Base-by-base conservation (phyloP, 805 yeast species). In the Saccharomyces kudriavzevii region DNA sequence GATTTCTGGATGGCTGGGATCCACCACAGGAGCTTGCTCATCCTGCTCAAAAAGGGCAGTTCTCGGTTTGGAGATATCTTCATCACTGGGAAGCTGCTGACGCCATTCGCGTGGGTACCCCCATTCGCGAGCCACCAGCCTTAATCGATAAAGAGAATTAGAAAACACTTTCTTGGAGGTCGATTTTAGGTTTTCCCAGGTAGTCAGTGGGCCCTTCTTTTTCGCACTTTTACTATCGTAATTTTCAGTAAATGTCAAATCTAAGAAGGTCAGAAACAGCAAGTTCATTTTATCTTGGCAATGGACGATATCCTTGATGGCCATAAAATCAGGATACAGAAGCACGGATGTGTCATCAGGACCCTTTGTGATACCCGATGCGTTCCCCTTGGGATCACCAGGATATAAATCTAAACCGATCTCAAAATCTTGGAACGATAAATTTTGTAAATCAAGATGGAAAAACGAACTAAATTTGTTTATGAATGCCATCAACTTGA, bases 91-190 rank as follows among this genome's bases (percentile, higher is more conserved):
- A 25, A 27, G 45, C n/a, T 43, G 25, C 13, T 22, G 46, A 20
- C 59, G 54, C 68, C 68, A 64, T 55, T 63, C 65, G 13, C 50
- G 53, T 17, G 68, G 68, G 47, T 61, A 63, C 11, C 68, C 68
- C 65, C 65, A 64, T 35, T 62, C 60, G 11, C 24, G 9, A 2
- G 61, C 61, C 17, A 49, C 47, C 4, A 24, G 30, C 22, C 61
- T 55, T 29, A 64, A 28, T 48, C 54, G 56, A 4, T 51, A 52
- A 11, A 62, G 25, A 46, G 56, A 51, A 30, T 50, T 53, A 1
- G 55, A 35, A 43, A 51, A 56, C 14, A 53, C 46, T 40, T 56
- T 59, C 26, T 55, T 52, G 4, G 61, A 53, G 20, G 51, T 52
- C 24, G 53, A 46, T 24, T 49, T 51, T 6, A 59, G 45, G 11